Evolutionary conservation across 306 rosid genomes (phyloP).

Genomic region (Rubus idaeus): DNA sequence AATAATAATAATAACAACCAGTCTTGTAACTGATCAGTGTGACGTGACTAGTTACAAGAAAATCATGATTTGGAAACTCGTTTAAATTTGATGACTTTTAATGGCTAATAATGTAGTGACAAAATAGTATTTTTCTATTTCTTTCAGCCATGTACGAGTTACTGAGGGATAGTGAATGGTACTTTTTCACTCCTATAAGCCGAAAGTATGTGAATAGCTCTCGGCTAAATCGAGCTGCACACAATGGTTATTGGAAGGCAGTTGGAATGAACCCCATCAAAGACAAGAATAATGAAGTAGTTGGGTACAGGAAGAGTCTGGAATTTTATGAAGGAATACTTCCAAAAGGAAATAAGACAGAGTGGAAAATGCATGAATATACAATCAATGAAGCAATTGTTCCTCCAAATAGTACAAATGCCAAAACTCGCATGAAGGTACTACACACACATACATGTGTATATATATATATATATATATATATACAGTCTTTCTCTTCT

Average conservation of each 20-base stretch:
- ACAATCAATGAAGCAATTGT: background rate
- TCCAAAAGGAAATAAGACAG: background rate
- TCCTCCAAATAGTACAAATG: background rate
- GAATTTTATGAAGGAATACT: background rate
- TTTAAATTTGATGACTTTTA: too few species aligned
- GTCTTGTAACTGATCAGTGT: too few species aligned
- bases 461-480: too few species aligned
- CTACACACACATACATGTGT: too few species aligned
- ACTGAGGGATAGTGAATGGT: conserved; percentile 6
- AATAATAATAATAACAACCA: too few species aligned
- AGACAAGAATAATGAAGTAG: background rate
- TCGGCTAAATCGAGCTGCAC: background rate
- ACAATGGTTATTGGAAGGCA: conserved; percentile 14
- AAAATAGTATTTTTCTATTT: too few species aligned
- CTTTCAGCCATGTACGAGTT: background rate
- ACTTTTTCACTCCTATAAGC: conserved; percentile 5
- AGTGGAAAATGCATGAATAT: conserved; percentile 17
- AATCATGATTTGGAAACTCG: too few species aligned
- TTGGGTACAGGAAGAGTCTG: conserved; percentile 7
- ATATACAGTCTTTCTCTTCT: too few species aligned
- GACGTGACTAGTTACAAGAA: too few species aligned
- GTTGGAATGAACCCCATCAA: background rate
- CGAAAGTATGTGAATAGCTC: background rate
- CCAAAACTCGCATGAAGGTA: background rate
- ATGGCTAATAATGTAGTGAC: too few species aligned